These are phyloP conservation scores for Neurospora sp. DNA, from an alignment of 495 filamentous ascomycete species.

Conservation along the genomic window DNA sequence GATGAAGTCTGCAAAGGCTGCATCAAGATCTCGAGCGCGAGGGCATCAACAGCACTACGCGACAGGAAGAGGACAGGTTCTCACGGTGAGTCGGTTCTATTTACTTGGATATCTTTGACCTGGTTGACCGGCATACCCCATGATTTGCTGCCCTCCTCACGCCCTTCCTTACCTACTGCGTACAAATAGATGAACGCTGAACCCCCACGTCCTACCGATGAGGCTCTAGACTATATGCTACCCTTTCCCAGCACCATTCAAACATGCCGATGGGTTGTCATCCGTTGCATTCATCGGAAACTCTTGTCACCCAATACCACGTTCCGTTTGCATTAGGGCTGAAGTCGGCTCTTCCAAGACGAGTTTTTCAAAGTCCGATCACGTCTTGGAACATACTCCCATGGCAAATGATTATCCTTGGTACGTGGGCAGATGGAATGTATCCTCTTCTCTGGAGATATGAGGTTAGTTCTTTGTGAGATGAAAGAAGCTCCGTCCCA, in stretches of 20 bases:
- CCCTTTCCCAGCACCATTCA: neutral
- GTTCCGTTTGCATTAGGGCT: neutral
- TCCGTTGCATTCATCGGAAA: neutral
- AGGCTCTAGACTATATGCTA: neutral
- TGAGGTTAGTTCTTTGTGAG: neutral
- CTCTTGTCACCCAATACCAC: neutral
- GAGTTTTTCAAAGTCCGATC: neutral
- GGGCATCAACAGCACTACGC: conserved; percentile 8
- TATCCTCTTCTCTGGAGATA: neutral
- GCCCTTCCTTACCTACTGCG: neutral
- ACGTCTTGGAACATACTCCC: neutral
- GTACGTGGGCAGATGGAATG: neutral
- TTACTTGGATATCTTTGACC: neutral
- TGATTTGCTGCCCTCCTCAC: neutral
- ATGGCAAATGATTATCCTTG: neutral
- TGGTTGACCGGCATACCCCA: neutral
- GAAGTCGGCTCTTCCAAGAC: neutral
- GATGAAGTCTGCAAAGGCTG: conserved; percentile 20
- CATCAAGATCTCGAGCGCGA: conserved; percentile 17
- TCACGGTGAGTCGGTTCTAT: conserved; percentile 10
- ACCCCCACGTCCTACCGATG: neutral
- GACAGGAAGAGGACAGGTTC: neutral
- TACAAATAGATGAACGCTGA: neutral
- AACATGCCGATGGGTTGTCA: neutral
- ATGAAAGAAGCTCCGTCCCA: neutral